Evolutionary conservation across 75 land plant genomes (phyloP).

Genomic region (Ceratopteris richardii): DNA sequence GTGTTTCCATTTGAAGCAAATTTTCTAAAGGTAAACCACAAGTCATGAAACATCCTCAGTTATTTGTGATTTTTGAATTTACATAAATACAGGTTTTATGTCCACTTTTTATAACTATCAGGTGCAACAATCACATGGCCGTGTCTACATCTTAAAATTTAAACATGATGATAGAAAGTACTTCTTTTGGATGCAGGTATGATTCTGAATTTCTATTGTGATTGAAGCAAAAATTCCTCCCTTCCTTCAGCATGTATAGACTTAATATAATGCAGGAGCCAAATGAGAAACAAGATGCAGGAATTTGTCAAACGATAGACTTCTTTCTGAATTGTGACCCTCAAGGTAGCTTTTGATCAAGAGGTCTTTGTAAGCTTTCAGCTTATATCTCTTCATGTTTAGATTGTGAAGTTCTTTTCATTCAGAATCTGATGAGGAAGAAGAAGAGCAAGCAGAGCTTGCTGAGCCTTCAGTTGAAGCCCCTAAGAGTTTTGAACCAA

Average conservation of each 20-base stretch:
- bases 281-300: constrained; percentile 48
- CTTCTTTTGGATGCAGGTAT: constrained; percentile 97
- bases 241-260: too few relatives aligned
- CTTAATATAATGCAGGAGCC: constrained; percentile 57
- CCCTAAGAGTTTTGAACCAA: constrained; percentile 28
- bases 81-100: not conserved
- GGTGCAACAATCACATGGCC: constrained; percentile 78
- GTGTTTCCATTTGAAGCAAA: constrained; percentile 87
- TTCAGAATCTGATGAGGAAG: constrained; percentile 19
- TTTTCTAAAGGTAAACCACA: constrained; percentile 80
- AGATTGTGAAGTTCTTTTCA: not conserved
- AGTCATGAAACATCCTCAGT: too few relatives aligned
- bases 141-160: constrained; percentile 87
- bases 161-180: constrained; percentile 70
- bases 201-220: constrained; percentile 6
- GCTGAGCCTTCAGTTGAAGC: constrained; percentile 17
- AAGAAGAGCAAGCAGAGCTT: constrained; percentile 53
- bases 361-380: not conserved
- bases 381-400: not conserved
- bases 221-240: too few relatives aligned
- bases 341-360: constrained; percentile 32
- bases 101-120: constrained; percentile 11
- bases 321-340: constrained; percentile 52
- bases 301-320: constrained; percentile 63
- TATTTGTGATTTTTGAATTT: not conserved